Percentiles rank a stretch among this genome's conserved stretches.
Evolutionary conservation across 2,329 filamentous ascomycete genomes (phyloP).

Genomic region (Fonsecaea erecta): DNA sequence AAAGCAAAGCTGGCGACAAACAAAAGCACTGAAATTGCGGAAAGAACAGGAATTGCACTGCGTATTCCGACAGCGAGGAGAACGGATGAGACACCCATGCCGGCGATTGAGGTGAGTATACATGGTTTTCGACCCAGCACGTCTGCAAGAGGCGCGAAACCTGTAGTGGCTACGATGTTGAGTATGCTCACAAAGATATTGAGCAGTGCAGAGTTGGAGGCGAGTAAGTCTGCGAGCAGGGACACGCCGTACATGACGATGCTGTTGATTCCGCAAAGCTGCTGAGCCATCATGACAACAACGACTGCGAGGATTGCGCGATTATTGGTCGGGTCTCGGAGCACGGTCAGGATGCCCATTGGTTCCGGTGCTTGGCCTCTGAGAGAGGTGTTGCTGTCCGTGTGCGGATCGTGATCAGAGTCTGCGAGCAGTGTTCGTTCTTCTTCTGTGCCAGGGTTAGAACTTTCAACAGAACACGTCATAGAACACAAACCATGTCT

Average conservation of each 20-base stretch:
- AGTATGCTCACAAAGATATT: constrained; percentile 86
- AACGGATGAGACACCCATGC: constrained; percentile 80
- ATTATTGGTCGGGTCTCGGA: constrained; percentile 68
- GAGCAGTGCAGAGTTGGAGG: constrained; percentile 78
- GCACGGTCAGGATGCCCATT: constrained; percentile 64
- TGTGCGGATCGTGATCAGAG: constrained; percentile 23
- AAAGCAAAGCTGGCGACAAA: constrained; percentile 92
- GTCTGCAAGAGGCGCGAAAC: constrained; percentile 83
- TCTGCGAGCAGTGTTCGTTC: constrained; percentile 69
- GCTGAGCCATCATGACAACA: constrained; percentile 90
- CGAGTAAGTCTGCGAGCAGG: constrained; percentile 78
- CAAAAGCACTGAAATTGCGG: constrained; percentile 76
- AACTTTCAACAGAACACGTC: constrained; percentile 7
- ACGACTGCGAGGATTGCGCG: constrained; percentile 78
- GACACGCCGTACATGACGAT: constrained; percentile 99
- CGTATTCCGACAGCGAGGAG: constrained; percentile 81
- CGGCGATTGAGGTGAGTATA: constrained; percentile 77
- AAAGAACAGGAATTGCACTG: constrained; percentile 72
- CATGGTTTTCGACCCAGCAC: constrained; percentile 81
- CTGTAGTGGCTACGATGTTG: constrained; percentile 81
- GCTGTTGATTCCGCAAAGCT: constrained; percentile 83
- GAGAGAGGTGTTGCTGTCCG: constrained; percentile 31
- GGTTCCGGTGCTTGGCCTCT: constrained; percentile 41
- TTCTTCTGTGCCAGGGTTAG: constrained; percentile 55
- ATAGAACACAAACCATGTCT: constrained; percentile 19